Evolutionary conservation across 768 basidiomycete genomes (phyloP).

Genomic region (Termitomyces titanicus): DNA sequence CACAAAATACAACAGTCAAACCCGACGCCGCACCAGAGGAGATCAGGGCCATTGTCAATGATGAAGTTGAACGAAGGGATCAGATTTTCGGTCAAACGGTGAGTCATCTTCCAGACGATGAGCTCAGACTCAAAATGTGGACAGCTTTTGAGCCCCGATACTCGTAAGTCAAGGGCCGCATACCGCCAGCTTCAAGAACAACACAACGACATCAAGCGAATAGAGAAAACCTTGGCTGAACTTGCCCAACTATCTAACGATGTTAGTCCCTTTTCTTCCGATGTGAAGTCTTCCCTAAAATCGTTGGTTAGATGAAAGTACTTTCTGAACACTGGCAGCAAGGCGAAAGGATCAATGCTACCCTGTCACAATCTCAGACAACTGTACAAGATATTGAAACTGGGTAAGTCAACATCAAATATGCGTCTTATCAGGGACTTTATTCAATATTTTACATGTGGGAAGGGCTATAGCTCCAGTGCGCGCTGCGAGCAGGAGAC

Average conservation of each 20-base stretch:
- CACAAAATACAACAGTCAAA: conserved; percentile 54
- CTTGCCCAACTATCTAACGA: conserved; percentile 96
- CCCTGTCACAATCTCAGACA: conserved; percentile 70
- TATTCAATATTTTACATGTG: conserved; percentile 69
- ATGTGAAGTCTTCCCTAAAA: neutral
- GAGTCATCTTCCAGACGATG: conserved; percentile 14
- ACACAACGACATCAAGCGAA: conserved; percentile 93
- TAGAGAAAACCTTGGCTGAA: conserved; percentile 89
- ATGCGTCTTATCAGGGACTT: conserved; percentile 1
- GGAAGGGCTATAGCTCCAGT: conserved; percentile 85
- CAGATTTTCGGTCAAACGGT: conserved; percentile 93
- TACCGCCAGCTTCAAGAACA: conserved; percentile 97
- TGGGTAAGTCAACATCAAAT: conserved; percentile 51
- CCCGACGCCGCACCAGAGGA: conserved; percentile 92
- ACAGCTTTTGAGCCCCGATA: conserved; percentile 85
- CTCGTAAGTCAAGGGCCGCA: conserved; percentile 83
- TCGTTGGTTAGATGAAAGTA: conserved; percentile 73
- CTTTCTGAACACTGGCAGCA: conserved; percentile 95
- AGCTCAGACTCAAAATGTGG: conserved; percentile 7
- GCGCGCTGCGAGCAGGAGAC: conserved; percentile 86
- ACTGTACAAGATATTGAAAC: conserved; percentile 84
- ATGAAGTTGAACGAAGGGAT: conserved; percentile 68
- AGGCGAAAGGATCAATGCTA: conserved; percentile 79
- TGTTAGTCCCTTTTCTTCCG: conserved; percentile 35
- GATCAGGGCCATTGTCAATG: conserved; percentile 80